A percentile compares a stretch with the other conserved stretches of the same genome.
Conservation (phyloP, 1,284 basidiomycete genomes). For the Ceratobasidium sp. region DNA sequence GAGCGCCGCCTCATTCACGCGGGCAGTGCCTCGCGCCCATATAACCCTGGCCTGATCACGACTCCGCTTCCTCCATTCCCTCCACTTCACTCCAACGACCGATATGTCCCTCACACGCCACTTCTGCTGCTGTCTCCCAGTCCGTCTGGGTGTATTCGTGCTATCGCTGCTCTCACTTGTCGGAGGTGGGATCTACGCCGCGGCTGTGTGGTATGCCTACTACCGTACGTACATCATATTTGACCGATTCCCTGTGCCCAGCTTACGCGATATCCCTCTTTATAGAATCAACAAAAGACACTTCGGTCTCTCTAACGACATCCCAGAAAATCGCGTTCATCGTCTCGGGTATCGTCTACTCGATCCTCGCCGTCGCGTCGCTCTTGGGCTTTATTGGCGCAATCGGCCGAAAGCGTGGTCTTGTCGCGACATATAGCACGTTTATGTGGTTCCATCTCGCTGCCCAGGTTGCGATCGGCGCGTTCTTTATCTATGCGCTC, state of each 20-base stretch:
- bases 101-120: constrained; percentile 43
- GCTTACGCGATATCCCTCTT: neutral
- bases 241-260: neutral
- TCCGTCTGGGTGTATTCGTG: constrained; percentile 71
- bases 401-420: constrained; percentile 70
- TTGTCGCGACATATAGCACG: constrained; percentile 68
- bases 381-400: constrained; percentile 68
- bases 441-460: constrained; percentile 69
- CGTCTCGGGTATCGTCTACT: constrained; percentile 35
- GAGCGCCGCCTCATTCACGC: constrained; percentile 21
- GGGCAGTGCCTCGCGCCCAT: neutral
- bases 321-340: constrained; percentile 44
- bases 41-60: neutral
- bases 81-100: neutral
- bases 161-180: constrained; percentile 68
- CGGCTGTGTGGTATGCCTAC: constrained; percentile 45
- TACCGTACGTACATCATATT: constrained; percentile 35
- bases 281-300: constrained; percentile 35
- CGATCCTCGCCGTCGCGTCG: constrained; percentile 33
- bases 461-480: constrained; percentile 55
- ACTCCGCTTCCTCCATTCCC: neutral
- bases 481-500: constrained; percentile 67
- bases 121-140: constrained; percentile 75
- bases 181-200: constrained; percentile 62
- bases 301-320: constrained; percentile 10